Evolutionary conservation across 768 basidiomycete genomes (phyloP).

Genomic region (Ramaria sp.): DNA sequence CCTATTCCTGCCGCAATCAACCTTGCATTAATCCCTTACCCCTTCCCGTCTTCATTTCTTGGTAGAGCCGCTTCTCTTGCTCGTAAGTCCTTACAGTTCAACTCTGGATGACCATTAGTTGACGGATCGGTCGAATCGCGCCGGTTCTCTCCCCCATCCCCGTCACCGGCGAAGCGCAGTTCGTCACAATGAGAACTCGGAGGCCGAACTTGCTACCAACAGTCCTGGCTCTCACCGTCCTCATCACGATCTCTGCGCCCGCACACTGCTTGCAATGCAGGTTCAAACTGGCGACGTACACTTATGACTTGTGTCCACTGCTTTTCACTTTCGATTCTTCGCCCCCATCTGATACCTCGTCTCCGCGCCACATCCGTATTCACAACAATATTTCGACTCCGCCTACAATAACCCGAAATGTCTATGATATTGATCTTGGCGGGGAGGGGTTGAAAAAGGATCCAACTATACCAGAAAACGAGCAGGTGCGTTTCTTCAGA

Average conservation of each 20-base stretch:
- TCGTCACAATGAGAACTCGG: too few species aligned
- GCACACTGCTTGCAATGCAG: slow-evolving; percentile 2
- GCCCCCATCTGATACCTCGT: neutral
- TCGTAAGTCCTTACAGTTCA: too few species aligned
- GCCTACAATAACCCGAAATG: slow-evolving; percentile 20
- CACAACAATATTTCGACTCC: slow-evolving; percentile 12
- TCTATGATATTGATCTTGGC: slow-evolving; percentile 18
- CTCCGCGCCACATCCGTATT: neutral
- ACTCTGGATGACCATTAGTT: too few species aligned
- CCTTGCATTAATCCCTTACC: too few species aligned
- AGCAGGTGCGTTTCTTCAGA: slow-evolving; percentile 19
- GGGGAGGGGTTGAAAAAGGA: slow-evolving; percentile 17
- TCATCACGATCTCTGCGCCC: neutral
- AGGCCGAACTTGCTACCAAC: too few species aligned
- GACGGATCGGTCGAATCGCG: too few species aligned
- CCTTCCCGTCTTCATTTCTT: too few species aligned
- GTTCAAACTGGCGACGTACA: slow-evolving; percentile 1
- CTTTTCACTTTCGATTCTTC: neutral
- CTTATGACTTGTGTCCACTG: slow-evolving; percentile 6
- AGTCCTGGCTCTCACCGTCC: neutral
- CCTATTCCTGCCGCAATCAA: too few species aligned
- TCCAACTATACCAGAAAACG: slow-evolving; percentile 14
- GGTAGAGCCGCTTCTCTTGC: too few species aligned
- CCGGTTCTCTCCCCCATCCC: too few species aligned
- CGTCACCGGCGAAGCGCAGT: too few species aligned